These are phyloP conservation scores for Ocimum tenuiflorum DNA, from an alignment of 257 asterid genomes.

Conservation along the genomic window DNA sequence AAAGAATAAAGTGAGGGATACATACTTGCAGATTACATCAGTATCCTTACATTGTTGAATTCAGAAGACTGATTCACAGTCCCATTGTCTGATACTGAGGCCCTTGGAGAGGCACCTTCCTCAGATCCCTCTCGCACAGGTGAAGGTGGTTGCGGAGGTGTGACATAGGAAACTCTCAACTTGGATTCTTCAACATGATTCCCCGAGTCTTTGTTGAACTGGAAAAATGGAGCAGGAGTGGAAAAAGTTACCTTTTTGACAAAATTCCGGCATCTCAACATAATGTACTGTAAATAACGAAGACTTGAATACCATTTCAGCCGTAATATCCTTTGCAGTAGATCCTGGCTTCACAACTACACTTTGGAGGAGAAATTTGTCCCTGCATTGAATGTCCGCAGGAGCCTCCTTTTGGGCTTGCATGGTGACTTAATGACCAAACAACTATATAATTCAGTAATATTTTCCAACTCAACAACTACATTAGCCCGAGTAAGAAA, in stretches of 20 bases:
- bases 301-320: constrained; percentile 57
- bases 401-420: constrained; percentile 99
- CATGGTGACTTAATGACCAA: constrained; percentile 70
- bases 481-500: background rate
- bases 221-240: constrained; percentile 11
- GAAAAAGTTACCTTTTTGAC: background rate
- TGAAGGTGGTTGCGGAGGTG: constrained; percentile 82
- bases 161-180: constrained; percentile 75
- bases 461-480: background rate
- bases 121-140: constrained; percentile 93
- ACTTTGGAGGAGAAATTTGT: constrained; percentile 86
- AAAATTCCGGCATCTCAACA: background rate
- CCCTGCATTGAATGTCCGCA: constrained; percentile 86
- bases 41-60: constrained; percentile 34
- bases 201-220: constrained; percentile 89
- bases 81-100: constrained; percentile 84
- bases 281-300: background rate
- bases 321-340: constrained; percentile 61
- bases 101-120: constrained; percentile 93
- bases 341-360: constrained; percentile 52
- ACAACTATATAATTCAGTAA: constrained; percentile 19
- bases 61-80: constrained; percentile 54
- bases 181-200: constrained; percentile 82
- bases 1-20: background rate
- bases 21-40: background rate